Percentiles rank a stretch among this genome's conserved stretches.
Evolutionary conservation across 139 green algal genomes (phyloP).

Genomic region (Astrephomene gubernaculifera): DNA sequence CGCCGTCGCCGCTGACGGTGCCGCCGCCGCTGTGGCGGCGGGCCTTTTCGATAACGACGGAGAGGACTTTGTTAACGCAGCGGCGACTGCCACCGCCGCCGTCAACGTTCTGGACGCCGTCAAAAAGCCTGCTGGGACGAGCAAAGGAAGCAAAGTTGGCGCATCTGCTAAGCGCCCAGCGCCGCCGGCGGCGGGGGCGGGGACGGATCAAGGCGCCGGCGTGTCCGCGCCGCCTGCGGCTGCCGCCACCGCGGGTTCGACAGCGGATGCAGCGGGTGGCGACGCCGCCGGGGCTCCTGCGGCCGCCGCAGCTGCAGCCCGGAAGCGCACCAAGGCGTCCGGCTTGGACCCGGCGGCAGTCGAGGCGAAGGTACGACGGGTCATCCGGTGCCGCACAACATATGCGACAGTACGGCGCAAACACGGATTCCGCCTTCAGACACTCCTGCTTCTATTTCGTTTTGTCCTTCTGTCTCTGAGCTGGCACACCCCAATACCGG

Average conservation of each 20-base stretch:
- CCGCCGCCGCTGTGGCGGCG: neutral
- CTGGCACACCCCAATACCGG: too few relatives aligned
- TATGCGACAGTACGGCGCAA: neutral
- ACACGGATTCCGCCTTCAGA: too few relatives aligned
- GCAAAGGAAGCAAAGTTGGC: neutral
- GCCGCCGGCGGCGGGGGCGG: neutral
- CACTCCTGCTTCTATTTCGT: too few relatives aligned
- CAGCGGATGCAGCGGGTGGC: neutral
- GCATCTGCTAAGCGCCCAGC: neutral
- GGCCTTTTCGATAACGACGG: neutral
- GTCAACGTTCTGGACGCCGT: neutral
- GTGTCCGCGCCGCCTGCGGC: too few relatives aligned
- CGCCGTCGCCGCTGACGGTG: neutral
- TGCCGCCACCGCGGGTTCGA: neutral
- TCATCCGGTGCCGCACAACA: too few relatives aligned
- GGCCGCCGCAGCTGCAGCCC: neutral
- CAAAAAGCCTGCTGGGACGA: neutral
- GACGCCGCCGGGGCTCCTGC: neutral
- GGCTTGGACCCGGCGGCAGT: conserved; percentile 45
- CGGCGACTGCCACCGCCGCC: neutral
- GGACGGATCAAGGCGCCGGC: neutral
- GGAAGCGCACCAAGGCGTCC: conserved; percentile 47
- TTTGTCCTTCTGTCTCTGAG: too few relatives aligned
- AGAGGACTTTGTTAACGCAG: neutral
- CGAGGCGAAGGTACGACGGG: conserved; percentile 41